Conservation (phyloP, 2,329 filamentous ascomycete species). For the Dendrostoma leiphaemia region DNA sequence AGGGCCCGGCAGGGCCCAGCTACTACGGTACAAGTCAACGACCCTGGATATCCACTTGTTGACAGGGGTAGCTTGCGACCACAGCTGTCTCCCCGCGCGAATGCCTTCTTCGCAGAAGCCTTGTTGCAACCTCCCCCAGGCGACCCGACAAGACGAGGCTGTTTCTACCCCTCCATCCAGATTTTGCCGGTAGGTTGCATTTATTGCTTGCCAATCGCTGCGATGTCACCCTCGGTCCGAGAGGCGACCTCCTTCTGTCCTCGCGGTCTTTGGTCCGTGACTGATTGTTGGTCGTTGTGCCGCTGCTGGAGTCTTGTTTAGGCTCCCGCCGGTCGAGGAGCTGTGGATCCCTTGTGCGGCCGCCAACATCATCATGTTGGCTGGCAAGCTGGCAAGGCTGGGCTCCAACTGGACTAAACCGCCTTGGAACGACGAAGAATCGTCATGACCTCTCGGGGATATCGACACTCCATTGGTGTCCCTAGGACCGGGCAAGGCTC, state of each 20-base stretch:
- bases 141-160: not conserved
- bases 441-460: not conserved
- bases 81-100: too few species aligned
- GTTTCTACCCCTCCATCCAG: not conserved
- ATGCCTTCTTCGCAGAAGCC: not conserved
- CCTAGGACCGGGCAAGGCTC: not conserved
- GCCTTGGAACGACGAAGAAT: too few species aligned
- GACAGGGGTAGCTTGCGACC: conserved; percentile 18
- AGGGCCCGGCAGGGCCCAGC: not conserved
- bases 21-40: not conserved
- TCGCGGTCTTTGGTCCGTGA: not conserved
- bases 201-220: not conserved
- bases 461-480: not conserved
- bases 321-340: not conserved
- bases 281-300: not conserved
- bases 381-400: not conserved
- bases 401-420: too few species aligned
- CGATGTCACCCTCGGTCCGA: not conserved
- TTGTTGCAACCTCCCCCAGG: conserved; percentile 5
- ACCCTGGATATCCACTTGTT: conserved; percentile 3
- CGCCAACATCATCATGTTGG: not conserved
- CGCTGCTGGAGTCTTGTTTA: not conserved
- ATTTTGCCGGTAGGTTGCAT: not conserved
- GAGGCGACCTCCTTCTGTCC: not conserved
- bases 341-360: not conserved